Evolutionary conservation across 2,329 filamentous ascomycete species (phyloP).

Genomic region (Fusarium pseudonygamai): DNA sequence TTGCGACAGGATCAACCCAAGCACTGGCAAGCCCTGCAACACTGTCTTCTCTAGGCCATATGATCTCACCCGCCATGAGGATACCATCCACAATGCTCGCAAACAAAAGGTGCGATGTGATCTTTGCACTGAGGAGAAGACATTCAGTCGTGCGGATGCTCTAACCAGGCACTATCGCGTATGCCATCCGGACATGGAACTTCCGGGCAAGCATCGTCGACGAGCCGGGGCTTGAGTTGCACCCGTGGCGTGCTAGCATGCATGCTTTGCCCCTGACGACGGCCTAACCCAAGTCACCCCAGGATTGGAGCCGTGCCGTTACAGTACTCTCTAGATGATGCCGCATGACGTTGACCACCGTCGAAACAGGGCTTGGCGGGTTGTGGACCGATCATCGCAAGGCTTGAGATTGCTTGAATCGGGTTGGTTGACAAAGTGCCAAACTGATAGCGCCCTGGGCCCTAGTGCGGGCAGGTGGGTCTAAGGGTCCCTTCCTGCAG

Average conservation of each 20-base stretch:
- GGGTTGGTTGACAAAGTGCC: slow-evolving; percentile 21
- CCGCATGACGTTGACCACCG: slow-evolving; percentile 41
- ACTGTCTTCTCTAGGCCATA: slow-evolving; percentile 95
- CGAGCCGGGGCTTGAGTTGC: slow-evolving; percentile 27
- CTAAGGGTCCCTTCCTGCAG: slow-evolving; percentile 45
- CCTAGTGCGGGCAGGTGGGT: slow-evolving; percentile 33
- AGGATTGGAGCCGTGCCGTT: slow-evolving; percentile 4
- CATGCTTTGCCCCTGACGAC: not conserved
- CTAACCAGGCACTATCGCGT: slow-evolving; percentile 94
- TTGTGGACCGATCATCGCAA: slow-evolving; percentile 28
- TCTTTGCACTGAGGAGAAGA: slow-evolving; percentile 95
- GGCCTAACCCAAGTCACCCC: not conserved
- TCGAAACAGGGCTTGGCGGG: slow-evolving; percentile 34
- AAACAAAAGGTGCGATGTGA: slow-evolving; percentile 96
- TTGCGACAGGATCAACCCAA: slow-evolving; percentile 93
- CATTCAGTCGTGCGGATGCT: slow-evolving; percentile 94
- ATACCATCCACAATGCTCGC: slow-evolving; percentile 94
- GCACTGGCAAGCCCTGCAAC: slow-evolving; percentile 93
- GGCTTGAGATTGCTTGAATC: slow-evolving; percentile 21
- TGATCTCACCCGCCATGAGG: slow-evolving; percentile 94
- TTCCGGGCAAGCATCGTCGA: slow-evolving; percentile 31
- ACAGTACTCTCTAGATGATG: slow-evolving; percentile 35
- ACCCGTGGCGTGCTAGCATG: not conserved
- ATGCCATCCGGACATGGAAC: slow-evolving; percentile 72
- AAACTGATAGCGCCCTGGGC: slow-evolving; percentile 18